Evolutionary conservation across 129 eudicot genomes (phyloP).

Genomic region (Flaveria trinervia): DNA sequence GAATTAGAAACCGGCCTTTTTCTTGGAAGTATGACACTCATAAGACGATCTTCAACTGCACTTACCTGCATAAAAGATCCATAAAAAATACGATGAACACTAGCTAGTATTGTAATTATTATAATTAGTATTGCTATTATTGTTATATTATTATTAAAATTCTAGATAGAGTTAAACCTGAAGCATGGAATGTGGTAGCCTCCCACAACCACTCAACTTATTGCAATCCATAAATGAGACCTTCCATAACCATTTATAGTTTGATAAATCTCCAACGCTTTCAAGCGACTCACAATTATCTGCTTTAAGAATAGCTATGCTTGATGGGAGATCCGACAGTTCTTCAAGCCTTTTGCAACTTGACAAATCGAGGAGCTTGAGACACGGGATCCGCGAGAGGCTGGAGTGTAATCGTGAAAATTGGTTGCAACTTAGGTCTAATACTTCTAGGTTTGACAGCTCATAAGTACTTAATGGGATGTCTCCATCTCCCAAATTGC

Average conservation of each 20-base stretch:
- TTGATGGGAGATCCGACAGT: conserved; percentile 21
- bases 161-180: conserved; percentile 1
- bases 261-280: neutral
- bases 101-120: neutral
- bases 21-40: neutral
- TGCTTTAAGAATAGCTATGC: conserved; percentile 12
- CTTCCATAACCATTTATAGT: conserved; percentile 21
- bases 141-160: too few relatives aligned
- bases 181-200: conserved; percentile 1
- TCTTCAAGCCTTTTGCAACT: neutral
- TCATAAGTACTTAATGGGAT: neutral
- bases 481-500: conserved; percentile 20
- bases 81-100: neutral
- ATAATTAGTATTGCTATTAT: too few relatives aligned
- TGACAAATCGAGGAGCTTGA: neutral
- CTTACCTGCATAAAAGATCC: neutral
- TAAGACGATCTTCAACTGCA: neutral
- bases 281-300: neutral
- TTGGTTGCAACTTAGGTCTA: neutral
- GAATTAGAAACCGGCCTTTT: neutral
- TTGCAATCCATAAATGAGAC: neutral
- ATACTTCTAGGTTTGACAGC: neutral
- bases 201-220: neutral
- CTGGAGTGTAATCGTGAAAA: conserved; percentile 14
- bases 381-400: neutral